Evolutionary conservation across 495 filamentous ascomycete genomes (phyloP).

Genomic region (Tuber magnatum): DNA sequence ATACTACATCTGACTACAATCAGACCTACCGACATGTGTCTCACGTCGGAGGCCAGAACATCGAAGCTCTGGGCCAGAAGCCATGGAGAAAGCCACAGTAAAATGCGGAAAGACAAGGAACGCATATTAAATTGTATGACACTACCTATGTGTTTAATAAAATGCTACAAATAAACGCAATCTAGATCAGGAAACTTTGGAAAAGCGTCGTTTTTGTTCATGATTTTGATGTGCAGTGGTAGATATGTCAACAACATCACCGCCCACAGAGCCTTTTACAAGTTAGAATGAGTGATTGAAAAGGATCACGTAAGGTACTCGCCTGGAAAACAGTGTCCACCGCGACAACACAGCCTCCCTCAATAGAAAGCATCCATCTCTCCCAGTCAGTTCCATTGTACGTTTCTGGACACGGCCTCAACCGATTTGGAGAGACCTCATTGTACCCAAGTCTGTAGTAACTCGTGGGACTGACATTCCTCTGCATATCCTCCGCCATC

Average conservation of each 20-base stretch:
- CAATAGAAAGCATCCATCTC: conserved; percentile 1
- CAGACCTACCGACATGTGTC: neutral
- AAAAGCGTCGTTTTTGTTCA: neutral
- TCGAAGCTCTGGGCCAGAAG: neutral
- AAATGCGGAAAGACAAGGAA: neutral
- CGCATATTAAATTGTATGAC: neutral
- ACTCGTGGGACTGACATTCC: neutral
- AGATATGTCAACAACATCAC: neutral
- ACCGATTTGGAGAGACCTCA: neutral
- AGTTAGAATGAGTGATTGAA: conserved; percentile 1
- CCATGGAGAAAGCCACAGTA: neutral
- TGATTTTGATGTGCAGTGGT: neutral
- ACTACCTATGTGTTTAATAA: conserved; percentile 1
- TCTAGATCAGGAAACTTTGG: neutral
- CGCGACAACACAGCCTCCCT: neutral
- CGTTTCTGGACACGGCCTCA: neutral
- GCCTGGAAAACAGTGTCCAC: neutral
- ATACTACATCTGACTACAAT: neutral
- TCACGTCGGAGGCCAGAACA: too few species aligned
- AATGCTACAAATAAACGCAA: conserved; percentile 1
- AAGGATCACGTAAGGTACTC: neutral
- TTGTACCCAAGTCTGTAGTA: neutral
- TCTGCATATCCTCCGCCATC: neutral
- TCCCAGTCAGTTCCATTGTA: neutral
- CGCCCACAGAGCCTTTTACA: neutral